Evolutionary conservation across 345 rosid species (phyloP), one percentile per base, ranked within the genome.

Genomic region (Arabidopsis arenosa): DNA sequence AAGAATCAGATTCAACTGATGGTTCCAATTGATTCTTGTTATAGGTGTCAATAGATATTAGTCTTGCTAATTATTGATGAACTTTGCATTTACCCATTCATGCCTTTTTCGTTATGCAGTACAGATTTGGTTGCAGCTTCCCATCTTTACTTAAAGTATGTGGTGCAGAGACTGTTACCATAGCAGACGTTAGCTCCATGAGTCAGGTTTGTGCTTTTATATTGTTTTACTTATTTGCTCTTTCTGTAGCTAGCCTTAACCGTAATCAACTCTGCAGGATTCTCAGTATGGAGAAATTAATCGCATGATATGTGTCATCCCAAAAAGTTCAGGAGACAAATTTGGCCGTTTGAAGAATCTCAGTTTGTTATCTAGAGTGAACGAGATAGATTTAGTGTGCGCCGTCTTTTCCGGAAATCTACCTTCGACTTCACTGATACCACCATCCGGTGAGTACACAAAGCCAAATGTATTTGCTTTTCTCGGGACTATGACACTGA

Each of bases 341-440:
- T 81, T 80, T 80, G 74, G 73, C 58, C 74, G 51, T 63, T 59
- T 81, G 66, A 82, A 79, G 63, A 86, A 87, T 80, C 80, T 87
- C 73, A 74, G 84, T 76, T 80, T 86, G 65, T 71, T 85, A 66
- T 84, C 80, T 72, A 86, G 79, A 83, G 87, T 89, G 74, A 80
- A 82, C 52, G 98, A 94, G 81, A 80, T 86, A 79, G 90, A 90
- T 64, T 73, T 94, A 67, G 51, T 90, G 44, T 40, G 89, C 56
- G 95, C 95, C 65, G 68, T 85, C 75, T 70, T 94, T 48, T 89
- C 95, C 13, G 97, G 95, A 62, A 78, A 77, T 71, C 84, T 94
- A 59, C 85, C 89, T 74, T 77, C 82, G 39, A 80, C 90, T 66
- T 69, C 73, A 7, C 75, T 94, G 83, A 79, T 80, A 63, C 78